phyloP scores from a whole-genome alignment of 2,329 filamentous ascomycete species.

The Sporothrix protearum region DNA sequence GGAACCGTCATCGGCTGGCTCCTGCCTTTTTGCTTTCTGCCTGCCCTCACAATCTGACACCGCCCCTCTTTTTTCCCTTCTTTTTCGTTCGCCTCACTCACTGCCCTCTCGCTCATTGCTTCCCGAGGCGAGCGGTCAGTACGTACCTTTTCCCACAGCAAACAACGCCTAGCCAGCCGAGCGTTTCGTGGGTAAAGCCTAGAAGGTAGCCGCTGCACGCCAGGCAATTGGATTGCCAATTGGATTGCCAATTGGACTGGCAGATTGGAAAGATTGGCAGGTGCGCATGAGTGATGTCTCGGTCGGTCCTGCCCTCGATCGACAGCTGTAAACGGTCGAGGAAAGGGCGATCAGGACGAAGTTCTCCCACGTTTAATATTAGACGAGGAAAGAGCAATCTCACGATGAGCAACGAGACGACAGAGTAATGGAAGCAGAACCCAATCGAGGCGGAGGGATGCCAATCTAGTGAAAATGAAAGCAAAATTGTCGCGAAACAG shows the following conservation, averaged over 20 bases:
- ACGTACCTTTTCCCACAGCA: slow-evolving; percentile 24
- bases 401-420: neutral
- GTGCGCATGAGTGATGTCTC: slow-evolving; percentile 8
- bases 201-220: neutral
- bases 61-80: neutral
- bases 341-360: neutral
- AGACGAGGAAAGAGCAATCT: neutral
- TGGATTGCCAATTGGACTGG: slow-evolving; percentile 5
- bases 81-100: neutral
- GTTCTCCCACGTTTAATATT: neutral
- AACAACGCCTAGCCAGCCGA: slow-evolving; percentile 19
- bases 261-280: slow-evolving; percentile 1
- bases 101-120: slow-evolving; percentile 7
- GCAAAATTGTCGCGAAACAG: neutral
- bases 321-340: slow-evolving; percentile 3
- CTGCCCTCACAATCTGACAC: slow-evolving; percentile 12
- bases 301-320: slow-evolving; percentile 5
- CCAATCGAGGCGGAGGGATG: neutral
- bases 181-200: slow-evolving; percentile 14
- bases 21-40: neutral
- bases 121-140: slow-evolving; percentile 15
- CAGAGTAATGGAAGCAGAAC: neutral
- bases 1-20: slow-evolving; percentile 15
- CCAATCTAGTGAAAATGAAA: neutral
- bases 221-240: slow-evolving; percentile 10